A percentile compares a stretch with the other conserved stretches of the same genome.
These are phyloP conservation scores for Mollisia scopiformis DNA, from an alignment of 2,329 filamentous ascomycete species.

Conservation along the genomic window DNA sequence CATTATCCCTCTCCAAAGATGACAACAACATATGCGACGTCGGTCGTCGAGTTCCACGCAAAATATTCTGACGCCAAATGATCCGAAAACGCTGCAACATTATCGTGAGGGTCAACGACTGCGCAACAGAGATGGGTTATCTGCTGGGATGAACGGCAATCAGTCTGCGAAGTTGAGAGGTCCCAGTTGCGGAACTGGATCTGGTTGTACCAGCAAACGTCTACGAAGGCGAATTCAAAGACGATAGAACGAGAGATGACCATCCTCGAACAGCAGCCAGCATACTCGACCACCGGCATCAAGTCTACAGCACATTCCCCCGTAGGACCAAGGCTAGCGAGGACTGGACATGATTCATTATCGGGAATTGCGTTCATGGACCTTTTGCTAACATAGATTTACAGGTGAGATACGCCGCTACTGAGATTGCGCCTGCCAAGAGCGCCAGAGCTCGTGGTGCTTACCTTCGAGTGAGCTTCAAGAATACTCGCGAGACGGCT, in stretches of 20 bases:
- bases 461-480: slow-evolving; percentile 99
- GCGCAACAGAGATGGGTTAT: no score
- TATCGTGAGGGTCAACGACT: background rate
- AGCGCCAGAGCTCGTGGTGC: slow-evolving; percentile 97
- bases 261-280: no score
- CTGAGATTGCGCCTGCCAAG: slow-evolving; percentile 84
- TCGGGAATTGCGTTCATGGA: background rate
- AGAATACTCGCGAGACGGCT: slow-evolving; percentile 99
- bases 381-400: background rate
- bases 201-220: no score
- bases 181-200: no score
- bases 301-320: background rate
- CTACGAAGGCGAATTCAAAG: background rate
- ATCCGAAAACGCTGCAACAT: background rate
- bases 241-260: no score
- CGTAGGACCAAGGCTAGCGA: no score
- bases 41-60: background rate
- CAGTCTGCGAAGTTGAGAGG: background rate
- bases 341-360: background rate
- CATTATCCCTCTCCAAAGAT: no score
- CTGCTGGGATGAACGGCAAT: background rate
- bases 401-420: slow-evolving; percentile 95
- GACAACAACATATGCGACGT: no score
- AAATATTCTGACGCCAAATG: background rate
- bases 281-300: background rate